Conservation (phyloP, 2,329 filamentous ascomycete species). For the Beauveria caledonica region DNA sequence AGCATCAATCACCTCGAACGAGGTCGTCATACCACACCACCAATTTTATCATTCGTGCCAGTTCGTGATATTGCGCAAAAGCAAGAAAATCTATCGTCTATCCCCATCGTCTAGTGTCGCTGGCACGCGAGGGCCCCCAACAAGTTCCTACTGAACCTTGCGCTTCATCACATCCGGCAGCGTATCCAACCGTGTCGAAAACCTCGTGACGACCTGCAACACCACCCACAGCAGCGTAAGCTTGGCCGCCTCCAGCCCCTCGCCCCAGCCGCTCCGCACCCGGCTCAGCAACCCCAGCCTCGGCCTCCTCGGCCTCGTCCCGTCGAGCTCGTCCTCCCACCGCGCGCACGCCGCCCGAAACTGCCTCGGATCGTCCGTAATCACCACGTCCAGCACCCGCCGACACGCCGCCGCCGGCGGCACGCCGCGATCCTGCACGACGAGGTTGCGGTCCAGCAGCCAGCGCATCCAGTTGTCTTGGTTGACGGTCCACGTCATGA, state of each 20-base stretch:
- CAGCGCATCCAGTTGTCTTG: constrained; percentile 71
- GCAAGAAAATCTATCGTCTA: too few relatives aligned
- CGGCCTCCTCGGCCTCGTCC: constrained; percentile 11
- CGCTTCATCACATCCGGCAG: neutral
- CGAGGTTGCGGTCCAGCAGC: constrained; percentile 45
- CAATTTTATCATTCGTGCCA: too few relatives aligned
- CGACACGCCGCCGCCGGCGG: neutral
- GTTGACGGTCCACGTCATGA: constrained; percentile 87
- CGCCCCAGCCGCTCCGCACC: constrained; percentile 8
- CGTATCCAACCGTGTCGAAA: neutral
- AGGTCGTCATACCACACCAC: too few relatives aligned
- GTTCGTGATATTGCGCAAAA: too few relatives aligned
- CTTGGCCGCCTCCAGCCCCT: neutral
- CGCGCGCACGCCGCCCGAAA: constrained; percentile 53
- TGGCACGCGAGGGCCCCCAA: too few relatives aligned
- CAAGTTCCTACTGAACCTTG: neutral
- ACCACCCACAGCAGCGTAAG: constrained; percentile 13
- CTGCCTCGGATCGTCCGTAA: constrained; percentile 72
- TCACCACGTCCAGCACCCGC: constrained; percentile 61
- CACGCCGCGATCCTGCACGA: constrained; percentile 19
- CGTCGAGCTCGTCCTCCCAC: constrained; percentile 27
- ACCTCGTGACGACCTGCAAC: neutral
- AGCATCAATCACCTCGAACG: too few relatives aligned
- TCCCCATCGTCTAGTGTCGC: too few relatives aligned
- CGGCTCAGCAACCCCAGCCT: constrained; percentile 11